phyloP scores from a whole-genome alignment of 495 filamentous ascomycete genomes.

The Penicillium nucicola region DNA sequence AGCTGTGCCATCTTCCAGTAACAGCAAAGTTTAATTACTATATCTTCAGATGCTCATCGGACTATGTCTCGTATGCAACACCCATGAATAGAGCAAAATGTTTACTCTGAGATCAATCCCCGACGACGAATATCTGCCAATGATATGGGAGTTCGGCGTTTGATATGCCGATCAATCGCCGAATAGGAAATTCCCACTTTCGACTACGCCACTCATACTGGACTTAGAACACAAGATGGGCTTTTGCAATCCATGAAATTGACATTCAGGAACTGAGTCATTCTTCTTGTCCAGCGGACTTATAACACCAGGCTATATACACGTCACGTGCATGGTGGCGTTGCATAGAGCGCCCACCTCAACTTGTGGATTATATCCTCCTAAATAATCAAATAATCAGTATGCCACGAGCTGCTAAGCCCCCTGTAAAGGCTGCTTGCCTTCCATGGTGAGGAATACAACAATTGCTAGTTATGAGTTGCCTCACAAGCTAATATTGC shows the following conservation, averaged over 20 bases:
- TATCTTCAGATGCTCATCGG: too few relatives aligned
- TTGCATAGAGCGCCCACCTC: background rate
- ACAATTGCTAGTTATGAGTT: background rate
- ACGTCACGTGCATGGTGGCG: conserved; percentile 1
- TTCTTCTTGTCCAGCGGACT: too few relatives aligned
- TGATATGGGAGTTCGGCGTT: conserved; percentile 1
- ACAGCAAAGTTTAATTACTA: too few relatives aligned
- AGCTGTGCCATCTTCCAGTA: too few relatives aligned
- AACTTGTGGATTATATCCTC: background rate
- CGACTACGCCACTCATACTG: too few relatives aligned
- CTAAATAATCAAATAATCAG: background rate
- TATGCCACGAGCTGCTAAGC: conserved; percentile 25
- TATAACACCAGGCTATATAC: background rate
- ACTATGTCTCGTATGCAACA: too few relatives aligned
- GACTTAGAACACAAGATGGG: too few relatives aligned
- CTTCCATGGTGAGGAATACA: conserved; percentile 43
- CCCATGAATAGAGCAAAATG: too few relatives aligned
- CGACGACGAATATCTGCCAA: background rate
- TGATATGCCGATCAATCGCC: conserved; percentile 8
- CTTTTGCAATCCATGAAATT: too few relatives aligned
- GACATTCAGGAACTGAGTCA: too few relatives aligned
- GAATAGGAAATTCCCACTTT: background rate
- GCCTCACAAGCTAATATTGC: conserved; percentile 9
- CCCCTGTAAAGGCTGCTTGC: conserved; percentile 51
- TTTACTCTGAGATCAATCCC: background rate